A percentile compares a stretch with the other conserved stretches of the same genome.
These are phyloP conservation scores for Zymoseptoria tritici DNA, from an alignment of 2,329 filamentous ascomycete species.

Conservation along the genomic window DNA sequence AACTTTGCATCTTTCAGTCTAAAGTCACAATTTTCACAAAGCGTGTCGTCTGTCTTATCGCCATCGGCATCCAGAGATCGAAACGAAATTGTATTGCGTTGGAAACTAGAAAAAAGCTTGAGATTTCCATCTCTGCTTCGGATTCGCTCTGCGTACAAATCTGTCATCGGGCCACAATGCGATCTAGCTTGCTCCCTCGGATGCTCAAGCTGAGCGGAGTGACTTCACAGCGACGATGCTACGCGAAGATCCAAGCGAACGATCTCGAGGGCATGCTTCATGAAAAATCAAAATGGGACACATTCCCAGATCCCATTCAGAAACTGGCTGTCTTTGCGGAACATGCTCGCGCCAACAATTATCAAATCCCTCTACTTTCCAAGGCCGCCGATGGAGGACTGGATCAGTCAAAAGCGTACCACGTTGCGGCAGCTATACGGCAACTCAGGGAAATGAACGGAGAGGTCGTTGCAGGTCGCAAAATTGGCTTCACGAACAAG, in stretches of 20 bases:
- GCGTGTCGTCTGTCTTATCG: neutral
- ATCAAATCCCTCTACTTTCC: slow-evolving; percentile 18
- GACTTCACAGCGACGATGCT: neutral
- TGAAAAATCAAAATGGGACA: slow-evolving; percentile 16
- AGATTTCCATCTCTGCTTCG: neutral
- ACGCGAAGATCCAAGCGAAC: slow-evolving; percentile 8
- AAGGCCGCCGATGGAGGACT: slow-evolving; percentile 15
- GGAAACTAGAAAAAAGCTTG: neutral
- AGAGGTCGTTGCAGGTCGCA: slow-evolving; percentile 15
- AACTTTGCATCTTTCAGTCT: neutral
- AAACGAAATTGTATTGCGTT: neutral
- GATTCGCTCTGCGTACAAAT: neutral
- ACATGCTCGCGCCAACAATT: slow-evolving; percentile 17
- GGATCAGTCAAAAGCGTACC: slow-evolving; percentile 16
- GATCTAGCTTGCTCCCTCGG: neutral
- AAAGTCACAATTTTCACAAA: neutral
- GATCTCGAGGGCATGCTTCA: slow-evolving; percentile 18
- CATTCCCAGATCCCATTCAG: slow-evolving; percentile 10
- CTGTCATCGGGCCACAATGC: neutral
- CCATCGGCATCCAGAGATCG: neutral
- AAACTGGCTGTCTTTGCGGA: slow-evolving; percentile 19
- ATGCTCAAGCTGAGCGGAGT: neutral
- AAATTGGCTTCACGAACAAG: slow-evolving; percentile 17
- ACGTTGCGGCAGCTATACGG: slow-evolving; percentile 16
- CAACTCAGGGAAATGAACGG: slow-evolving; percentile 20